Evolutionary conservation across 2,329 filamentous ascomycete genomes (phyloP).

Genomic region (Aureobasidium mangrovei): DNA sequence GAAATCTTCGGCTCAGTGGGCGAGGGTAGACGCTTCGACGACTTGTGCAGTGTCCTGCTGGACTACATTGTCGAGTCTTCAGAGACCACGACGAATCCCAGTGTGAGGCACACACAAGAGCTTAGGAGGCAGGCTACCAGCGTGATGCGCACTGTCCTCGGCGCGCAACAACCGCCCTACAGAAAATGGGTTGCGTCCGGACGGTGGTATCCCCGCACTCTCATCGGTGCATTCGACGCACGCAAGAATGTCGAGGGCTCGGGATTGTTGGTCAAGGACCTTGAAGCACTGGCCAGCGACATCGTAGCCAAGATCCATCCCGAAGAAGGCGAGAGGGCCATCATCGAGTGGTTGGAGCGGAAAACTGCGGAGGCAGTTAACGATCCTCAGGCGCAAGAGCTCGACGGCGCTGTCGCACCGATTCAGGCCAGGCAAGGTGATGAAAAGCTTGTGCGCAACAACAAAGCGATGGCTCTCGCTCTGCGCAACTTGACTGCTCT

Average conservation of each 20-base stretch:
- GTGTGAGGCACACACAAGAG: slow-evolving; percentile 38
- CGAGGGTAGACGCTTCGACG: slow-evolving; percentile 63
- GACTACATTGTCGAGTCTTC: slow-evolving; percentile 53
- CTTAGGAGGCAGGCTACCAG: slow-evolving; percentile 65
- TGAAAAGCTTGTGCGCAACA: neutral
- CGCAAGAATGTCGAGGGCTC: slow-evolving; percentile 59
- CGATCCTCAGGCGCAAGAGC: slow-evolving; percentile 29
- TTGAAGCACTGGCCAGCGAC: slow-evolving; percentile 66
- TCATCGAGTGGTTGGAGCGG: slow-evolving; percentile 34
- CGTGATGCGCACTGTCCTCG: slow-evolving; percentile 64
- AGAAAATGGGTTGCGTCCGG: slow-evolving; percentile 22
- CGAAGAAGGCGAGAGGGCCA: slow-evolving; percentile 38
- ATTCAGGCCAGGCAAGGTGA: neutral
- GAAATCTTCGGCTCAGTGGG: slow-evolving; percentile 53
- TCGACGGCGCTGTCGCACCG: slow-evolving; percentile 31
- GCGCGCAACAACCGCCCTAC: slow-evolving; percentile 56
- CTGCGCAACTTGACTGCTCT: slow-evolving; percentile 54
- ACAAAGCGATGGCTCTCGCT: slow-evolving; percentile 41
- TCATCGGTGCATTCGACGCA: slow-evolving; percentile 58
- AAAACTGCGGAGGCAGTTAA: slow-evolving; percentile 55
- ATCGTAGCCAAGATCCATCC: slow-evolving; percentile 58
- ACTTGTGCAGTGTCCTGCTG: slow-evolving; percentile 59
- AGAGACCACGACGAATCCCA: slow-evolving; percentile 22
- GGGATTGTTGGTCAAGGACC: slow-evolving; percentile 63
- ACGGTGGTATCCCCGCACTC: slow-evolving; percentile 55